Base-by-base conservation (phyloP, 768 basidiomycete species). In the Nidula microcarpa region DNA sequence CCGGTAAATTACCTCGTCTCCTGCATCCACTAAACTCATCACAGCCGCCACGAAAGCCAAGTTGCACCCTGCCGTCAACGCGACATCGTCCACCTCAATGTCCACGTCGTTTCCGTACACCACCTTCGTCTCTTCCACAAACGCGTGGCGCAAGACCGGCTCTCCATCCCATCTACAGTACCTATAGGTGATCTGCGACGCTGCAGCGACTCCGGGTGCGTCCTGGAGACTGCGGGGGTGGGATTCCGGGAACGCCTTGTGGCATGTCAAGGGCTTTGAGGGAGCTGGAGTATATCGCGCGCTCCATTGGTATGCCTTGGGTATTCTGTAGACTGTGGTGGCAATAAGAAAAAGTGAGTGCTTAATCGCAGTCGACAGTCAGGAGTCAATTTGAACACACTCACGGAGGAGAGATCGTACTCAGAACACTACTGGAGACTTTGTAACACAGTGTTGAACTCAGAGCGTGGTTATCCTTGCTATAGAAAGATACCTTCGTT, bases 1-100 rank as follows among this genome's bases (percentile, higher is more conserved):
- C 73, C 17, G 89, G 88, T 14, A 91, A 65, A 91, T 82, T 33
- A 89, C 72, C 59, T 89, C 87, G 51, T 87, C 85, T 1, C 86
- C 87, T 14, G 78, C 69, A 54, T 84, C 81, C n/a, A 84, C 87
- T 1, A 92, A 59, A 13, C 74, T 74, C 81, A 86, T 85, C 6
- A 84, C 71, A 1, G 75, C 67, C 0, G 82, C 78, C 5, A 84
- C 71, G 56, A 89, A 91, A 6, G 86, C 86, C 68, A 90, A 69
- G 60, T 89, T 89, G 61, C 87, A 87, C 4, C 88, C 87, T 1
- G 85, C 74, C 0, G 87, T 88, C 50, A 89, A 67, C 1, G 80
- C 81, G n/a, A 90, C 66, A 62, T 92, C 88, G 1, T 79, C 74
- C 2, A 66, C 54, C 1, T 62, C 70, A 4, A 90, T 62, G 57